Conservation (phyloP, 352 stramenopile genomes). For the Pythium volutum region DNA sequence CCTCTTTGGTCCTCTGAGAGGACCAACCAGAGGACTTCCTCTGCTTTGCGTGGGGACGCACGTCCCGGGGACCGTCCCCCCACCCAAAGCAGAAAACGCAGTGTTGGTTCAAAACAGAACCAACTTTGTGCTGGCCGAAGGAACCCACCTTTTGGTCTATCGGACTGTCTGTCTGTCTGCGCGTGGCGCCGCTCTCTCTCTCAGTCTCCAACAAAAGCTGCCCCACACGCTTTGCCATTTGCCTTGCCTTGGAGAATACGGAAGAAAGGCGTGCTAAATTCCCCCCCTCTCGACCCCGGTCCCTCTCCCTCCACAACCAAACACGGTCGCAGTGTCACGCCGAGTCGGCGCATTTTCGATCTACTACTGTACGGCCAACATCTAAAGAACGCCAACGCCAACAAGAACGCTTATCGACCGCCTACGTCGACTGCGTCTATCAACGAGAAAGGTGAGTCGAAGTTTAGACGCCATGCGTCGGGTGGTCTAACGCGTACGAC, state of each 20-base stretch:
- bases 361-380: too few relatives aligned
- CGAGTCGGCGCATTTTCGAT: neutral
- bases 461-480: neutral
- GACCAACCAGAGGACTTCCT: neutral
- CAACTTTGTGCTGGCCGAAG: neutral
- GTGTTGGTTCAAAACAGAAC: slow-evolving; percentile 18
- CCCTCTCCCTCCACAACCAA: neutral
- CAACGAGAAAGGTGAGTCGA: neutral
- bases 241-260: slow-evolving; percentile 8
- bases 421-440: neutral
- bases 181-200: neutral
- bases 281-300: neutral
- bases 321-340: neutral
- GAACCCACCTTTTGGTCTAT: neutral
- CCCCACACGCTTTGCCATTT: neutral
- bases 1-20: too few relatives aligned
- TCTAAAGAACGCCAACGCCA: neutral
- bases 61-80: neutral
- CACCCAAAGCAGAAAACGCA: slow-evolving; percentile 8
- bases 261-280: neutral
- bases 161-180: neutral
- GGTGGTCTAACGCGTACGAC: neutral
- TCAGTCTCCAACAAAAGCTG: slow-evolving; percentile 6
- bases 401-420: neutral
- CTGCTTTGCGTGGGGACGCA: too few relatives aligned